Conservation (phyloP, 2,329 filamentous ascomycete genomes). For the Parafenestella ontariensis region DNA sequence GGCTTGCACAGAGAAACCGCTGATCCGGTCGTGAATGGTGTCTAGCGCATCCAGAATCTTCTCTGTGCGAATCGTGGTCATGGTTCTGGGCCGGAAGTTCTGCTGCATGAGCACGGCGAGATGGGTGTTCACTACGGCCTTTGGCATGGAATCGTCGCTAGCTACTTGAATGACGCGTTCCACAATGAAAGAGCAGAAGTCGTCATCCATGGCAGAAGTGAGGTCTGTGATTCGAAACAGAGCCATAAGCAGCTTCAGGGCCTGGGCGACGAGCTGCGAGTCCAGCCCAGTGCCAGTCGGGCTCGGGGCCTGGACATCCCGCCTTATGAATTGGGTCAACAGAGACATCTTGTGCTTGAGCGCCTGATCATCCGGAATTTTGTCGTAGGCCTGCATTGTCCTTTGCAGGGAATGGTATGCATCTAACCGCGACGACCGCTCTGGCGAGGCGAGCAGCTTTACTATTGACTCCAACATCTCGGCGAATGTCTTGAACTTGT, state of each 20-base stretch:
- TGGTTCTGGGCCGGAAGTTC: constrained; percentile 75
- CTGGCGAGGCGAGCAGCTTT: constrained; percentile 78
- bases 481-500: constrained; percentile 66
- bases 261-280: constrained; percentile 75
- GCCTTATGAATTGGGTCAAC: constrained; percentile 81
- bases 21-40: constrained; percentile 74
- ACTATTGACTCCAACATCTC: constrained; percentile 86
- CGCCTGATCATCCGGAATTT: constrained; percentile 64
- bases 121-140: constrained; percentile 78
- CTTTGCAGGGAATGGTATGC: constrained; percentile 83
- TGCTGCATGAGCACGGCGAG: constrained; percentile 83
- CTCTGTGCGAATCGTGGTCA: constrained; percentile 74
- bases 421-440: constrained; percentile 77
- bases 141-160: constrained; percentile 71
- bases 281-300: constrained; percentile 64
- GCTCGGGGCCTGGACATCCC: constrained; percentile 74
- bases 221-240: constrained; percentile 79
- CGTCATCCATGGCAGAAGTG: constrained; percentile 72
- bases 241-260: constrained; percentile 77
- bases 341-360: constrained; percentile 74
- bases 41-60: constrained; percentile 75
- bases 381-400: constrained; percentile 80
- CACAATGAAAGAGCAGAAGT: constrained; percentile 80
- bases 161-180: constrained; percentile 81
- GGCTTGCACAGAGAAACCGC: constrained; percentile 80